Evolutionary conservation across 306 rosid genomes (phyloP).

Genomic region (Nissolia schottii): DNA sequence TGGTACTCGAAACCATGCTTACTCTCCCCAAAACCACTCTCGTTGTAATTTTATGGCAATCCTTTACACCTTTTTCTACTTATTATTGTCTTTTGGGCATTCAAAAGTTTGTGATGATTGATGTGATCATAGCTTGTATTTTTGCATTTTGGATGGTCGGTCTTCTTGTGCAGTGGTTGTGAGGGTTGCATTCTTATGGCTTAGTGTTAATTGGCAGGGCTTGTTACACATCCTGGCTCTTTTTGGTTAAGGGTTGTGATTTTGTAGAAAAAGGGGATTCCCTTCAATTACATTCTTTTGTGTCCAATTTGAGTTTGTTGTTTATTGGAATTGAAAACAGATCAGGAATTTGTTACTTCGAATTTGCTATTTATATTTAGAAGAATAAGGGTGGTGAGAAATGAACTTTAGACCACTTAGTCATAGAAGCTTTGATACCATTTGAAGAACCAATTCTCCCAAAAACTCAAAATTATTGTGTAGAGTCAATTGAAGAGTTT

Average conservation of each 20-base stretch:
- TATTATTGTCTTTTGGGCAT: not conserved
- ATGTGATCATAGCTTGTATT: not conserved
- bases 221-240: not conserved
- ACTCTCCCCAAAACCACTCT: not conserved
- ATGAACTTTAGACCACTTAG: no score
- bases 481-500: no score
- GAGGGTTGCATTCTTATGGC: not conserved
- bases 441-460: no score
- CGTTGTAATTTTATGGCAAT: not conserved
- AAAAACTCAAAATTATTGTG: no score
- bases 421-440: no score
- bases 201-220: not conserved
- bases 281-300: not conserved
- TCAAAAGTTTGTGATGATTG: not conserved
- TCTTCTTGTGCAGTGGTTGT: not conserved
- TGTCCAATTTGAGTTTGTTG: constrained; percentile 5
- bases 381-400: no score
- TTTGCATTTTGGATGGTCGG: not conserved
- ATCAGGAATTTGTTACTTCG: not conserved
- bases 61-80: not conserved
- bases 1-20: constrained; percentile 15
- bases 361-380: no score
- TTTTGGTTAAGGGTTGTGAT: not conserved
- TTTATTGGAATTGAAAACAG: constrained; percentile 11
- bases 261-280: not conserved